Conservation (phyloP, 306 rosid species). For the Lotus japonicus region DNA sequence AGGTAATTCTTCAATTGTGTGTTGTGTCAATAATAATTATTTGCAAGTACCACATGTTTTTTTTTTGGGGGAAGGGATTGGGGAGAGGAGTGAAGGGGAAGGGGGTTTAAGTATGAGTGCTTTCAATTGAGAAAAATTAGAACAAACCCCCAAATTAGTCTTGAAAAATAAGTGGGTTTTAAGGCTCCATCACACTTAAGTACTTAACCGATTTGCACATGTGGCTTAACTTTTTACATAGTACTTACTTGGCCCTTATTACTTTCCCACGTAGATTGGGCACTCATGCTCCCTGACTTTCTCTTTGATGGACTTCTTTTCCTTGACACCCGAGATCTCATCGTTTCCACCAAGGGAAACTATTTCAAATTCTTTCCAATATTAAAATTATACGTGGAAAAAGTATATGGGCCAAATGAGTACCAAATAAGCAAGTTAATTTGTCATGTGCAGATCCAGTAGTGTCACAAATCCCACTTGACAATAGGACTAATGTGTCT, state of each 20-base stretch:
- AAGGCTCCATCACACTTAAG: background rate
- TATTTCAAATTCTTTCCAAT: background rate
- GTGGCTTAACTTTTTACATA: background rate
- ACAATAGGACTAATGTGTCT: background rate
- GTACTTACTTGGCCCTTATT: background rate
- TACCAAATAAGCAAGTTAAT: background rate
- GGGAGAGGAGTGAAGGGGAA: background rate
- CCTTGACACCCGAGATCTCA: background rate
- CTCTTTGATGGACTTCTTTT: slow-evolving; percentile 29
- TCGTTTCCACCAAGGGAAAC: background rate
- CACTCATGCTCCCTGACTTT: slow-evolving; percentile 32
- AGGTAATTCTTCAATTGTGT: slow-evolving; percentile 44
- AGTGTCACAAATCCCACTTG: background rate
- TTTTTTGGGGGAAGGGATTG: background rate
- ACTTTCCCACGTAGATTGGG: slow-evolving; percentile 24
- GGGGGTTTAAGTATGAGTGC: background rate
- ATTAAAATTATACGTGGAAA: background rate
- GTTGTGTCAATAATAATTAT: background rate
- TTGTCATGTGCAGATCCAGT: too few relatives aligned
- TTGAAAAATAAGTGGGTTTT: background rate
- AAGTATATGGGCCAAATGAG: background rate
- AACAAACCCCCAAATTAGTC: background rate
- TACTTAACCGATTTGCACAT: background rate
- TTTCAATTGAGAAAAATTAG: background rate
- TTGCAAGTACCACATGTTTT: background rate